phyloP scores from a whole-genome alignment of 2,329 filamentous ascomycete species.

The Pezizomycotina sp. region DNA sequence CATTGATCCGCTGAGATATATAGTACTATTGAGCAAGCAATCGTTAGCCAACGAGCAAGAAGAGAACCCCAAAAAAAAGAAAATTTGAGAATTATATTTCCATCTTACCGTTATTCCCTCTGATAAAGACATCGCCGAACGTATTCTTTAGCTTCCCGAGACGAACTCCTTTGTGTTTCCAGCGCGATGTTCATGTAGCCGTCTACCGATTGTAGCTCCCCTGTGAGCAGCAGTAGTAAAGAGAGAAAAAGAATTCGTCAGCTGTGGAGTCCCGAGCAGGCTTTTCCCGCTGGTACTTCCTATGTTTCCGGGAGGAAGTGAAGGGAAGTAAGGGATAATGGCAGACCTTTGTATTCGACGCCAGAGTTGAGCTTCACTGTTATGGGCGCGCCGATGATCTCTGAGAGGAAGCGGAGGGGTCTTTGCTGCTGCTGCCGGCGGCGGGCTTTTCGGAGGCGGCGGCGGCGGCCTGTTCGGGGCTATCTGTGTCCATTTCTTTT shows the following conservation, averaged over 20 bases:
- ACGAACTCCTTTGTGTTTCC: conserved; percentile 90
- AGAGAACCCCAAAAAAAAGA: background rate
- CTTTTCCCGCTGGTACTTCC: background rate
- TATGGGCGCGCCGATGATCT: conserved; percentile 86
- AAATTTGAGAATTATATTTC: background rate
- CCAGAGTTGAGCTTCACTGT: conserved; percentile 98
- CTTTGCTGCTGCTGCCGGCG: conserved; percentile 39
- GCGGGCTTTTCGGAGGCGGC: conserved; percentile 6
- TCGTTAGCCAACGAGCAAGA: background rate
- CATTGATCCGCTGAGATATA: conserved; percentile 20
- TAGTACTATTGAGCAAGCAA: conserved; percentile 5
- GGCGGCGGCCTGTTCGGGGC: no score
- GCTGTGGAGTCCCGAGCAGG: background rate
- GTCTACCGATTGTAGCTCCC: conserved; percentile 89
- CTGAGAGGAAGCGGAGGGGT: conserved; percentile 86
- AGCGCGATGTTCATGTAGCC: conserved; percentile 99
- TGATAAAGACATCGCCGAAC: conserved; percentile 53
- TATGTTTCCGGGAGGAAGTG: background rate
- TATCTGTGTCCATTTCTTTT: no score
- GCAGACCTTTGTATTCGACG: conserved; percentile 84
- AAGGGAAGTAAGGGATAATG: background rate
- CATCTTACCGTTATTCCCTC: conserved; percentile 47
- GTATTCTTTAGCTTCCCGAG: conserved; percentile 43
- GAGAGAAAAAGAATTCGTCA: no score
- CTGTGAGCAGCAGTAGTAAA: conserved; percentile 41